These are phyloP conservation scores for Alternaria incomplexa DNA, from an alignment of 2,329 filamentous ascomycete species.

Conservation along the genomic window DNA sequence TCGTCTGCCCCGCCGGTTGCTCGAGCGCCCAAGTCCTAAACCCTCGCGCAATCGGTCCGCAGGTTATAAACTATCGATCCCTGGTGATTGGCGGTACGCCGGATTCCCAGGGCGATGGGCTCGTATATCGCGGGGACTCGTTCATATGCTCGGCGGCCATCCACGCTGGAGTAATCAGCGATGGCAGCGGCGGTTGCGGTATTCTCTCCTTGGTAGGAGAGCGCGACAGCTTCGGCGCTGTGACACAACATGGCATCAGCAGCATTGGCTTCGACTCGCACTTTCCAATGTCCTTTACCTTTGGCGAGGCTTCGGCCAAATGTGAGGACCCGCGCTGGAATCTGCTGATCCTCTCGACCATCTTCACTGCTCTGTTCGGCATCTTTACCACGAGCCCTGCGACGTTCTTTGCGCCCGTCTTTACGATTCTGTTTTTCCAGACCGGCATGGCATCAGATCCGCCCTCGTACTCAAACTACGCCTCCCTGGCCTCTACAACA, in stretches of 20 bases:
- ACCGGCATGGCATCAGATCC: slow-evolving; percentile 47
- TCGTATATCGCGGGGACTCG: slow-evolving; percentile 45
- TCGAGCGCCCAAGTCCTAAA: slow-evolving; percentile 55
- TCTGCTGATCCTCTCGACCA: slow-evolving; percentile 39
- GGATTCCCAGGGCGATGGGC: slow-evolving; percentile 6
- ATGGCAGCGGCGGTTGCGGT: slow-evolving; percentile 43
- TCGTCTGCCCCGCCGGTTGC: slow-evolving; percentile 64
- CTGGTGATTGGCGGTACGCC: slow-evolving; percentile 69
- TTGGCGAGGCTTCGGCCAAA: slow-evolving; percentile 26
- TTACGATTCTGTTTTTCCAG: slow-evolving; percentile 44
- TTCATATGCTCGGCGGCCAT: slow-evolving; percentile 48
- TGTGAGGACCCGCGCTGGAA: slow-evolving; percentile 45
- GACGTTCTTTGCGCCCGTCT: slow-evolving; percentile 39
- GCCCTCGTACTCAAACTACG: slow-evolving; percentile 36
- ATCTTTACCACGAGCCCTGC: slow-evolving; percentile 39
- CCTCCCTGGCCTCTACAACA: slow-evolving; percentile 39
- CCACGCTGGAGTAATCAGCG: slow-evolving; percentile 39
- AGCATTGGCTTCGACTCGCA: slow-evolving; percentile 42
- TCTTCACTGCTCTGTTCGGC: slow-evolving; percentile 40
- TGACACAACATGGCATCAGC: slow-evolving; percentile 36
- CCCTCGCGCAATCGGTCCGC: slow-evolving; percentile 60
- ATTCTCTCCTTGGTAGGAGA: slow-evolving; percentile 36
- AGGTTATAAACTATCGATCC: slow-evolving; percentile 68
- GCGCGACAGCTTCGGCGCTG: slow-evolving; percentile 27
- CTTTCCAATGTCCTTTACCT: slow-evolving; percentile 45